A percentile compares a stretch with the other conserved stretches of the same genome.
phyloP scores from a whole-genome alignment of 2,329 filamentous ascomycete genomes.

The Fusarium newnesense region DNA sequence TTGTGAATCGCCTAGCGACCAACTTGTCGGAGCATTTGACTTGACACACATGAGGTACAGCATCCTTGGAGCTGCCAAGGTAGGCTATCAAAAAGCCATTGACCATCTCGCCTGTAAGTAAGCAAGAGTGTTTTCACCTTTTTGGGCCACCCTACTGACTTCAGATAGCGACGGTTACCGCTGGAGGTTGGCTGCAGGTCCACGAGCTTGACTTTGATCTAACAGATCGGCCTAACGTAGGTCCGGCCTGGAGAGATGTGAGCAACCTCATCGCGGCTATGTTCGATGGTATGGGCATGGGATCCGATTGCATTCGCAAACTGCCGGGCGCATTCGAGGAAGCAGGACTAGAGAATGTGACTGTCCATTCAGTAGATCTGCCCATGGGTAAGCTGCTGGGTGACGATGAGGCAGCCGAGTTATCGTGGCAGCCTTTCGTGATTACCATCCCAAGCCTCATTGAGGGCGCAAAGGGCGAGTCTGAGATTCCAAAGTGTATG shows the following conservation, averaged over 20 bases:
- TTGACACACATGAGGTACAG: slow-evolving; percentile 19
- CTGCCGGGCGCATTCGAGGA: not conserved
- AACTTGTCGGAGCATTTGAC: not conserved
- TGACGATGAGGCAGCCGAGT: not conserved
- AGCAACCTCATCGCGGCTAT: not conserved
- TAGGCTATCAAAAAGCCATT: not conserved
- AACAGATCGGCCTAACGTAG: not conserved
- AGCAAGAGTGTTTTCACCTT: fast-evolving
- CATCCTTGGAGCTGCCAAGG: not conserved
- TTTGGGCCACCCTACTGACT: fast-evolving
- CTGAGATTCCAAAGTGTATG: fast-evolving
- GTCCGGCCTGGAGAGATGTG: slow-evolving; percentile 10
- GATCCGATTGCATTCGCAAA: not conserved
- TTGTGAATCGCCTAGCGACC: not conserved
- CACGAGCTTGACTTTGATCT: slow-evolving; percentile 21
- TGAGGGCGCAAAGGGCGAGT: slow-evolving; percentile 5
- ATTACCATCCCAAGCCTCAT: slow-evolving; percentile 12
- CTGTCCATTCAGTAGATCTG: not conserved
- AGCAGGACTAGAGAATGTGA: not conserved
- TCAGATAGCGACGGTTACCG: not conserved
- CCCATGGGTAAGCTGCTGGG: slow-evolving; percentile 13
- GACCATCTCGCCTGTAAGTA: not conserved
- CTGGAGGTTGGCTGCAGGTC: slow-evolving; percentile 20
- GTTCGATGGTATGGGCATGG: slow-evolving; percentile 19
- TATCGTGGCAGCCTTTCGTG: slow-evolving; percentile 7